Percentiles rank a stretch among this genome's conserved stretches.
These are phyloP conservation scores for Mycena pura DNA, from an alignment of 768 basidiomycete genomes.

Conservation along the genomic window DNA sequence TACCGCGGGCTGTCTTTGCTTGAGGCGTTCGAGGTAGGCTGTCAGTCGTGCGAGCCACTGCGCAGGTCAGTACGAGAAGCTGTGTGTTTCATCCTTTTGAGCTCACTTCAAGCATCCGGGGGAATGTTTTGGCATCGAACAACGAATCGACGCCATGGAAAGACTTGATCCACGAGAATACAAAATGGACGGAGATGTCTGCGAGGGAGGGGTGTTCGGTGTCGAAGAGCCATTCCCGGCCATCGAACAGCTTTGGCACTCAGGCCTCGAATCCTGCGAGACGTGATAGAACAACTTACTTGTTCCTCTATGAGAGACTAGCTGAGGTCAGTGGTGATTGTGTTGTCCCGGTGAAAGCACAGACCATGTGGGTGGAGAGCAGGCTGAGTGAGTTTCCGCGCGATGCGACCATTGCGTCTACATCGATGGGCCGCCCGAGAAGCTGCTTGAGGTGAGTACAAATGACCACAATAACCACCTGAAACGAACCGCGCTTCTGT, in stretches of 20 bases:
- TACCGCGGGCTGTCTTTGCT: conserved; percentile 33
- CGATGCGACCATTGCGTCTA: conserved; percentile 40
- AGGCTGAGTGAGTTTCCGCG: conserved; percentile 43
- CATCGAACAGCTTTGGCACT: conserved; percentile 49
- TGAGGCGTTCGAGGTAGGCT: conserved; percentile 38
- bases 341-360: conserved; percentile 4
- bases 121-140: conserved; percentile 46
- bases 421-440: conserved; percentile 44
- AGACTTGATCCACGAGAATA: conserved; percentile 50
- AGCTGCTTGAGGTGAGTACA: conserved; percentile 30
- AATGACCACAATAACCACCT: background rate
- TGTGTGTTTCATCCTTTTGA: background rate
- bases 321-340: background rate
- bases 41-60: conserved; percentile 58
- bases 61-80: background rate
- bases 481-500: conserved; percentile 51
- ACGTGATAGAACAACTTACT: background rate
- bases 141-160: conserved; percentile 45
- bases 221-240: conserved; percentile 63
- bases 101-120: conserved; percentile 49
- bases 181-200: conserved; percentile 60
- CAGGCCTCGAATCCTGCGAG: conserved; percentile 3
- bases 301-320: conserved; percentile 45
- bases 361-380: conserved; percentile 56
- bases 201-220: conserved; percentile 58